These are phyloP conservation scores for Camellia lanceoleosa DNA, from an alignment of 148 eudicot species.

Conservation along the genomic window DNA sequence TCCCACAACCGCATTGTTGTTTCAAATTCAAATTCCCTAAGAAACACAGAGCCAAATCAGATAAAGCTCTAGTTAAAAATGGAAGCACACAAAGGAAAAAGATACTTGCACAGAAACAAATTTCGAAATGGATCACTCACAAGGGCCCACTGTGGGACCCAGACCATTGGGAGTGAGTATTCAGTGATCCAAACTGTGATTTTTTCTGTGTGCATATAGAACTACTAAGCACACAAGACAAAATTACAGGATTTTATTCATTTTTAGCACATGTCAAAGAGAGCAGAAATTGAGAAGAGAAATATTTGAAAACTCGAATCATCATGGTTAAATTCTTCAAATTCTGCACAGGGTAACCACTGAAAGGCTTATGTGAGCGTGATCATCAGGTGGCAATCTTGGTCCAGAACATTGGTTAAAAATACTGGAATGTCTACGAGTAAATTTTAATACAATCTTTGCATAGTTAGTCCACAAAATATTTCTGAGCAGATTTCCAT, in stretches of 20 bases:
- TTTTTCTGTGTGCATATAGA: no score
- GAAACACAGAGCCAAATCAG: slow-evolving; percentile 11
- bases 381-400: background rate
- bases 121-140: no score
- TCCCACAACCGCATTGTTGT: slow-evolving; percentile 84
- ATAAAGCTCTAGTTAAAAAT: background rate
- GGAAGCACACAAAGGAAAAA: background rate
- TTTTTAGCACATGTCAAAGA: no score
- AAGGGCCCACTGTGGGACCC: no score
- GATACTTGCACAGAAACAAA: no score
- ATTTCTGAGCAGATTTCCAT: background rate
- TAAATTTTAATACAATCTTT: no score
- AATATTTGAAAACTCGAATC: background rate
- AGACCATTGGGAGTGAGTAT: no score
- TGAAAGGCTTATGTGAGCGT: background rate
- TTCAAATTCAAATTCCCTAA: slow-evolving; percentile 80
- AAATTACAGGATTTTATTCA: no score
- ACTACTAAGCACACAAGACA: no score
- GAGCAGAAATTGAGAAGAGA: background rate
- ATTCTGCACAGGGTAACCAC: background rate
- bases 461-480: no score
- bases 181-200: no score
- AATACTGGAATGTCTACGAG: background rate
- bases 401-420: background rate
- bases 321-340: background rate